Conservation (phyloP, 1,284 basidiomycete species). For the Apiotrichum gracile region DNA sequence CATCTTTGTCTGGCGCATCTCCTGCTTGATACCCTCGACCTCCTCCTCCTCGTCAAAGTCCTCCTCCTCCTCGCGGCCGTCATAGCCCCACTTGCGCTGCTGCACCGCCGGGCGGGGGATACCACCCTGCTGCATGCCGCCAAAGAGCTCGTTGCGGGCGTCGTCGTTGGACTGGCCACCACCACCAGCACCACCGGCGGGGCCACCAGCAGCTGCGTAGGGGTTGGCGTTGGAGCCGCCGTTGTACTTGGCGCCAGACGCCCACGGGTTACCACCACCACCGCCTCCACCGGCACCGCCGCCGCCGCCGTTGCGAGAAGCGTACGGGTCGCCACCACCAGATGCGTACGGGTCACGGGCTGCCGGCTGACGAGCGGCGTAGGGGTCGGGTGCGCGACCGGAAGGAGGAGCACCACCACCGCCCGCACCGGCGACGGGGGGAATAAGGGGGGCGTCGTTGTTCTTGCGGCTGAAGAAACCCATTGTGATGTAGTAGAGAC, state of each 20-base stretch:
- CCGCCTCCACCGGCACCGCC: conserved; percentile 52
- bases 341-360: conserved; percentile 26
- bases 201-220: conserved; percentile 40
- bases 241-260: background rate
- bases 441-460: conserved; percentile 58
- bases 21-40: conserved; percentile 90
- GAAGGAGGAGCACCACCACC: conserved; percentile 12
- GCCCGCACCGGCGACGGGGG: conserved; percentile 49
- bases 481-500: conserved; percentile 52
- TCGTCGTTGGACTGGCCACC: conserved; percentile 45
- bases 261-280: conserved; percentile 42
- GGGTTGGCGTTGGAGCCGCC: conserved; percentile 34
- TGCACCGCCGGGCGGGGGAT: conserved; percentile 43
- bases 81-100: conserved; percentile 50
- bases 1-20: conserved; percentile 86
- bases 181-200: background rate
- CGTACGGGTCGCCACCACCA: conserved; percentile 34
- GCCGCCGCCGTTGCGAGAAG: conserved; percentile 15
- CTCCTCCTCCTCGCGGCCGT: conserved; percentile 51
- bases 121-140: conserved; percentile 18
- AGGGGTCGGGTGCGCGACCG: conserved; percentile 40
- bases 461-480: conserved; percentile 67
- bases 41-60: conserved; percentile 82
- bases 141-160: conserved; percentile 59
- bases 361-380: conserved; percentile 18